phyloP scores from a whole-genome alignment of 371 early-diverging fungal species.

The Mucor sp. region DNA sequence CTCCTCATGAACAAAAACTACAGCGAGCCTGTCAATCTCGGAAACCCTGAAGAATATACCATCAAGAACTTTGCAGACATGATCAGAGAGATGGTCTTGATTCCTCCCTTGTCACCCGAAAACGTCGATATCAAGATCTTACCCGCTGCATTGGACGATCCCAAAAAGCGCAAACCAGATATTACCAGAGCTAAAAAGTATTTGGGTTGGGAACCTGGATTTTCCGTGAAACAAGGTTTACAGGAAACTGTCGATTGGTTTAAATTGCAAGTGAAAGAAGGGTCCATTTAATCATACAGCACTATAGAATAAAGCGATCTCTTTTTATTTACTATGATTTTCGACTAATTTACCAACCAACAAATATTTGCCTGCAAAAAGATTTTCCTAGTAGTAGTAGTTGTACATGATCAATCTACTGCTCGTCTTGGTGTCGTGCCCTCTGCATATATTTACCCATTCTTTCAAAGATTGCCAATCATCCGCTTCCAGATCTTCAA shows the following conservation, averaged over 20 bases:
- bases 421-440: too few relatives aligned
- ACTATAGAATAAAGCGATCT: not conserved
- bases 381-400: constrained; percentile 9
- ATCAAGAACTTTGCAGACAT: constrained; percentile 81
- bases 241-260: constrained; percentile 89
- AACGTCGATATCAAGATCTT: constrained; percentile 66
- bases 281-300: constrained; percentile 25
- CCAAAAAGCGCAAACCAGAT: constrained; percentile 80
- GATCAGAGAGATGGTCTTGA: constrained; percentile 69
- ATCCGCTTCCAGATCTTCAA: constrained; percentile 75
- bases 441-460: constrained; percentile 50
- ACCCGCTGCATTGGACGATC: constrained; percentile 80
- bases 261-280: constrained; percentile 45
- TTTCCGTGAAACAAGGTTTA: constrained; percentile 78
- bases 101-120: constrained; percentile 30
- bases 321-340: constrained; percentile 8
- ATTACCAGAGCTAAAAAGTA: constrained; percentile 69
- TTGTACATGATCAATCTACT: not conserved
- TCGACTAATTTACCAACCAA: constrained; percentile 27
- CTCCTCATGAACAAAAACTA: constrained; percentile 76
- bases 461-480: constrained; percentile 77
- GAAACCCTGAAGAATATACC: constrained; percentile 89
- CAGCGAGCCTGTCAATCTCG: constrained; percentile 80
- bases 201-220: constrained; percentile 79
- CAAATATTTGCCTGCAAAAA: constrained; percentile 23